Evolutionary conservation across 2,329 filamentous ascomycete species (phyloP), one percentile per base, ranked within the genome.

Genomic region (Penicillium capsulatum): DNA sequence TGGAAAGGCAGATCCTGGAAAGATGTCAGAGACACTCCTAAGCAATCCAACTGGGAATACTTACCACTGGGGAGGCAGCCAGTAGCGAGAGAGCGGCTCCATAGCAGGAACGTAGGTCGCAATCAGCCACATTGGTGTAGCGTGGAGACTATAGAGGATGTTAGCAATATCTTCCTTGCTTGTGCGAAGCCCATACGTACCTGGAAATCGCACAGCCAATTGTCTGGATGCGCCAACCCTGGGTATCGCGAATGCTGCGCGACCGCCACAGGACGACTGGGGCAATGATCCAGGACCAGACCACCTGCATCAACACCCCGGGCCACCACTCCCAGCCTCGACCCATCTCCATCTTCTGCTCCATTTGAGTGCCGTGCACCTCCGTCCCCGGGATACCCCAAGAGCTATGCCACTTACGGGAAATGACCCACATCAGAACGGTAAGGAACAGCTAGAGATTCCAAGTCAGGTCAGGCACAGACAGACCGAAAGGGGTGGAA

Each of bases 141-240:
- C 80, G 39, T 76, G 80, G 14, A 85, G 71, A 40, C 43, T 34
- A 10, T 8, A 5, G 5, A 41, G 26, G 19, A 5, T 5, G 9
- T 22, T 22, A 9, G 5, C 5, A 5, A n/a, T n/a, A n/a, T n/a
- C n/a, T n/a, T n/a, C n/a, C n/a, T n/a, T n/a, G n/a, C n/a, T n/a
- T n/a, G n/a, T n/a, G n/a, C n/a, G n/a, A n/a, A n/a, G n/a, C n/a
- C n/a, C n/a, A 22, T 5, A 22, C 19, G 5, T 9, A 22, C 19
- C 65, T 67, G 29, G 68, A 64, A 38, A 75, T 40, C 35, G 72
- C 64, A 37, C 70, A 70, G 27, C 70, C 57, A 28, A 79, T 75
- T 20, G 80, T 84, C 57, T 84, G 81, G 4, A 75, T 55, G 8
- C 80, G 71, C 81, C 81, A 85, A 39, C 80, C 76, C 51, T 83